These are phyloP conservation scores for Cystobasidium slooffiae DNA, from an alignment of 1,284 basidiomycete genomes.

Conservation along the genomic window DNA sequence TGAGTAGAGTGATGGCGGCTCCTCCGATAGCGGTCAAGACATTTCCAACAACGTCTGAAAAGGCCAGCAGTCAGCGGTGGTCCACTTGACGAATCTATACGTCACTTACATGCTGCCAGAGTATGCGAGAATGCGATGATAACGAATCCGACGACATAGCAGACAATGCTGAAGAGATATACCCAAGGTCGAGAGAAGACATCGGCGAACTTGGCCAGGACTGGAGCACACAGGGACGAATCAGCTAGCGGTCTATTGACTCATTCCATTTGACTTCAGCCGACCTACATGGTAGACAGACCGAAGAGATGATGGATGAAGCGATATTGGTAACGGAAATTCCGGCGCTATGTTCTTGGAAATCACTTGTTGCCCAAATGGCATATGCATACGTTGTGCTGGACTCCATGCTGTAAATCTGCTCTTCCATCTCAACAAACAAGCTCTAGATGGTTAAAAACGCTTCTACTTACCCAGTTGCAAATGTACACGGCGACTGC, in stretches of 20 bases:
- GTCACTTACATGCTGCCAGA: conserved; percentile 34
- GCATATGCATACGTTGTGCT: conserved; percentile 32
- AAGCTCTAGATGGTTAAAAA: not conserved
- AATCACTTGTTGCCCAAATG: conserved; percentile 34
- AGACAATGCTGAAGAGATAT: conserved; percentile 37
- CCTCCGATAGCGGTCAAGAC: conserved; percentile 45
- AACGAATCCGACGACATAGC: conserved; percentile 44
- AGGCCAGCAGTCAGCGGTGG: not conserved
- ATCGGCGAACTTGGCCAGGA: conserved; percentile 33
- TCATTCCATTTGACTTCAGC: not conserved
- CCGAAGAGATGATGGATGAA: conserved; percentile 36
- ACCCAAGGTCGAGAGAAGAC: conserved; percentile 44
- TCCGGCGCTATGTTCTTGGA: conserved; percentile 37
- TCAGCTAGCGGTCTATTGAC: not conserved
- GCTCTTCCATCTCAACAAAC: no score
- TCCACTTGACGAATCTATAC: not conserved
- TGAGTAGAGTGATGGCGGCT: conserved; percentile 39
- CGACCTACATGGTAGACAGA: conserved; percentile 35
- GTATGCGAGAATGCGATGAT: conserved; percentile 44
- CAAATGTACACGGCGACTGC: conserved; percentile 15
- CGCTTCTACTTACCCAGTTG: not conserved
- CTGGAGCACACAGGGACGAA: not conserved
- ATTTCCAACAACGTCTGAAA: conserved; percentile 44
- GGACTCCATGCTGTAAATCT: conserved; percentile 23
- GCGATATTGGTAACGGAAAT: conserved; percentile 37